phyloP scores from a whole-genome alignment of 768 basidiomycete genomes.

The Agaricus subrufescens region DNA sequence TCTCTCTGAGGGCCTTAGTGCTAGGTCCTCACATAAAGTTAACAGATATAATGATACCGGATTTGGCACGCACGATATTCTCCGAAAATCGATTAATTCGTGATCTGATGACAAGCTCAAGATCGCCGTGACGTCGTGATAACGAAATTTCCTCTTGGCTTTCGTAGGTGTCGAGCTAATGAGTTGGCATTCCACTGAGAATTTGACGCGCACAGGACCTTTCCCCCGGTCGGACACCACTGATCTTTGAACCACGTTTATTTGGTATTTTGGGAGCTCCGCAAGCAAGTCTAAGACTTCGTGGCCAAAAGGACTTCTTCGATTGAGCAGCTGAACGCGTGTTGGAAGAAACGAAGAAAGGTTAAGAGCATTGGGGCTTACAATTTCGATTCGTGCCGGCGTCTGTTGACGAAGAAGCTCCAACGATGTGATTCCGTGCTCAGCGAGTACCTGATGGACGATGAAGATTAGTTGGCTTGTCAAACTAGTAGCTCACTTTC shows the following conservation, averaged over 20 bases:
- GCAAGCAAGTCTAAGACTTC: constrained; percentile 57
- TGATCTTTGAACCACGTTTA: constrained; percentile 46
- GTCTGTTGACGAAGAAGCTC: constrained; percentile 49
- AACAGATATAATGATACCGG: not conserved
- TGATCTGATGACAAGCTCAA: constrained; percentile 73
- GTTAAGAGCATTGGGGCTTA: constrained; percentile 19
- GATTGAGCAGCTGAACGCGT: constrained; percentile 58
- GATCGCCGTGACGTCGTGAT: constrained; percentile 62
- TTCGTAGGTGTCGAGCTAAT: constrained; percentile 18
- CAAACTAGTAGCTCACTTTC: constrained; percentile 20
- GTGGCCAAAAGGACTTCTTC: constrained; percentile 68
- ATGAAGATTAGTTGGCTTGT: not conserved
- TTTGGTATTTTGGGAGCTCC: constrained; percentile 62
- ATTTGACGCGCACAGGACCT: constrained; percentile 50
- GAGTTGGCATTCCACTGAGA: constrained; percentile 57
- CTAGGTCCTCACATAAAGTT: constrained; percentile 29
- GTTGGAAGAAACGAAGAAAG: not conserved
- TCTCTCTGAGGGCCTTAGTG: constrained; percentile 58
- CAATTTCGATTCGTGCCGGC: constrained; percentile 60
- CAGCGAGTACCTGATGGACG: constrained; percentile 57
- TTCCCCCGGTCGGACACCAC: constrained; percentile 40
- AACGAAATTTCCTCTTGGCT: constrained; percentile 35
- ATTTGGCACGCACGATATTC: constrained; percentile 54
- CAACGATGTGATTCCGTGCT: constrained; percentile 67
- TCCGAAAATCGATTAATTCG: constrained; percentile 73